Base-by-base conservation (phyloP, 352 stramenopile genomes). In the Hyaloperonospora brassicae region DNA sequence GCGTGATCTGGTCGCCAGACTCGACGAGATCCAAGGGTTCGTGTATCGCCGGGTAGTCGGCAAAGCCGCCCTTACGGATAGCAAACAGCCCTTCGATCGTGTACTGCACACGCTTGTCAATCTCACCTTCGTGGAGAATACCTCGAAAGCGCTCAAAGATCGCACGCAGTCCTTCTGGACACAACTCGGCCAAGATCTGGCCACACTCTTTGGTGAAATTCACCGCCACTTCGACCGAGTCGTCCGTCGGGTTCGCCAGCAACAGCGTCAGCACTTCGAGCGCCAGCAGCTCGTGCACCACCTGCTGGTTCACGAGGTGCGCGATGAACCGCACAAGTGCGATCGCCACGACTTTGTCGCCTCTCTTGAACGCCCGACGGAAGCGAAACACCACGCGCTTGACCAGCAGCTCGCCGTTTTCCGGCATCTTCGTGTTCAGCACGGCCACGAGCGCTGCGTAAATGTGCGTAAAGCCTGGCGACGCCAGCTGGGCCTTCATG, bases 401-500 rank as follows among this genome's bases (percentile, higher is more conserved):
- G 22, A 98, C 59, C 17, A 98, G 52, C 2, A 98, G 72, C 57
- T 99, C 96, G 25, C 97, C 97, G 46, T 96, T 96, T 66, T 99
- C 95, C 0, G 97, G 97, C 44, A 99, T 85, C 63, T 99, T 99
- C 1, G 95, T 98, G 74, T 99, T 99, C 43, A 99, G 62, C n/a
- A 99, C 97, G 0, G 96, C 89, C 21, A 98, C 79, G 0, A 99
- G 61, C 9, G 94, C 92, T 2, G 97, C 95, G 66, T 99, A 99
- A 41, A 98, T 92, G 72, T 97, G 87, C 45, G 93, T 98, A 64
- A 98, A 98, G 9, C 95, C 89, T 13, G 96, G 95, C 21, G 95
- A 98, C 1, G 93, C 94, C 22, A 98, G 63, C 52, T 98, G 93
- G 7, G 96, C 96, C 62, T 97, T 97, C 76, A 99, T 95, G 30